A percentile compares a stretch with the other conserved stretches of the same genome.
These are phyloP conservation scores for Cyberlindnera saturnus DNA, from an alignment of 805 yeast genomes.

Conservation along the genomic window DNA sequence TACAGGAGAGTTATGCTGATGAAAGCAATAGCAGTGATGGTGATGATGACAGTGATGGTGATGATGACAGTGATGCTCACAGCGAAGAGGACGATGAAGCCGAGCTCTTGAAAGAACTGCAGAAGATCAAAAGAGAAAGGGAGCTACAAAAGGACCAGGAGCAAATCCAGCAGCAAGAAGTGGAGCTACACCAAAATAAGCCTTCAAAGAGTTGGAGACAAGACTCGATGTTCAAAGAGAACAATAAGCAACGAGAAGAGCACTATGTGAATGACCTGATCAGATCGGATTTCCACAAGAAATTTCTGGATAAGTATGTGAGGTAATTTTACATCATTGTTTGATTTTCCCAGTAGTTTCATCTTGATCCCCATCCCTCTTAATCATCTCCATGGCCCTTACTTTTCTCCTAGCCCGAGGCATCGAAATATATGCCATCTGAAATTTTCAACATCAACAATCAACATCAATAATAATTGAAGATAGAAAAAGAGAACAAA, in stretches of 20 bases:
- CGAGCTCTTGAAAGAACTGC: constrained; percentile 37
- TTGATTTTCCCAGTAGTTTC: too few relatives aligned
- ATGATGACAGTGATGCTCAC: constrained; percentile 30
- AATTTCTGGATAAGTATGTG: constrained; percentile 19
- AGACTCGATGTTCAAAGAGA: constrained; percentile 24
- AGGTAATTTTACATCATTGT: not conserved
- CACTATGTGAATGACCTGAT: constrained; percentile 27
- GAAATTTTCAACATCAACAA: too few relatives aligned
- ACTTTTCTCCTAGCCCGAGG: too few relatives aligned
- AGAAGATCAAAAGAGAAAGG: constrained; percentile 31
- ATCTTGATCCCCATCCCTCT: too few relatives aligned
- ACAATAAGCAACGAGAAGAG: constrained; percentile 2
- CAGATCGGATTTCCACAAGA: constrained; percentile 18
- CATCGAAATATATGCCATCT: too few relatives aligned
- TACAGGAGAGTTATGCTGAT: constrained; percentile 26
- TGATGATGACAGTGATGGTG: constrained; percentile 32
- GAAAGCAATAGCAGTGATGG: constrained; percentile 30
- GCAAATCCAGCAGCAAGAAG: constrained; percentile 6
- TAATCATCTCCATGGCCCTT: too few relatives aligned
- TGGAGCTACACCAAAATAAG: constrained; percentile 4
- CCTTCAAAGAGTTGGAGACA: constrained; percentile 31
- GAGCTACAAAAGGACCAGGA: constrained; percentile 23
- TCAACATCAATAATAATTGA: too few relatives aligned
- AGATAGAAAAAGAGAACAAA: too few relatives aligned
- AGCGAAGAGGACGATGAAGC: constrained; percentile 36